phyloP scores from a whole-genome alignment of 2,329 filamentous ascomycete genomes.

The Pseudogymnoascus sp. region DNA sequence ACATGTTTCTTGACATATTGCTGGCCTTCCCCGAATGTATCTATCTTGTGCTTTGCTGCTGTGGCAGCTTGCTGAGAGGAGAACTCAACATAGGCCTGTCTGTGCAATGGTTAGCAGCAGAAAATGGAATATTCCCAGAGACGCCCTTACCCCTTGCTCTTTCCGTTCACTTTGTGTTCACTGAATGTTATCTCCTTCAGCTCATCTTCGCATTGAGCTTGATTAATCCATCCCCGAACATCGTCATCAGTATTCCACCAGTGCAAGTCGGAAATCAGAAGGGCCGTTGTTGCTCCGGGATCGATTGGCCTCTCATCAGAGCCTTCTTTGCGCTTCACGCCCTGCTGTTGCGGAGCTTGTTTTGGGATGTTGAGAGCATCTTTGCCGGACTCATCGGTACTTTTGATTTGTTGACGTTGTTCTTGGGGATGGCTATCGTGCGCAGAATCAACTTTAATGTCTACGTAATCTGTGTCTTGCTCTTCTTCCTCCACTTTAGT shows the following conservation, averaged over 20 bases:
- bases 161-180: conserved; percentile 98
- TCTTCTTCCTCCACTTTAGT: conserved; percentile 33
- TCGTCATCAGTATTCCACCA: conserved; percentile 99
- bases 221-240: conserved; percentile 75
- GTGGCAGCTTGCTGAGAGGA: conserved; percentile 76
- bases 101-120: conserved; percentile 24
- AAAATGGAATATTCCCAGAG: background rate
- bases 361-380: conserved; percentile 31
- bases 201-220: conserved; percentile 75
- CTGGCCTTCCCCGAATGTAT: conserved; percentile 49
- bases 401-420: conserved; percentile 37
- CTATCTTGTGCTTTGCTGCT: conserved; percentile 75
- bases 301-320: conserved; percentile 55
- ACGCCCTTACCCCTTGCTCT: conserved; percentile 77
- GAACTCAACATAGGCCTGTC: conserved; percentile 80
- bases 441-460: conserved; percentile 36
- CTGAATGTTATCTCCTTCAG: conserved; percentile 92
- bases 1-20: conserved; percentile 58
- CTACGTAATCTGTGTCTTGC: conserved; percentile 33
- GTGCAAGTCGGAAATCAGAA: conserved; percentile 82
- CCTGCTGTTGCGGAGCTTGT: conserved; percentile 42
- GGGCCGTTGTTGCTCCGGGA: conserved; percentile 56
- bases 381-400: conserved; percentile 33
- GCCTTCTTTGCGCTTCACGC: conserved; percentile 54
- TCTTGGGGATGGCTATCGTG: conserved; percentile 26